These are phyloP conservation scores for Emydomyces testavorans DNA, from an alignment of 2,329 filamentous ascomycete genomes.

Conservation along the genomic window DNA sequence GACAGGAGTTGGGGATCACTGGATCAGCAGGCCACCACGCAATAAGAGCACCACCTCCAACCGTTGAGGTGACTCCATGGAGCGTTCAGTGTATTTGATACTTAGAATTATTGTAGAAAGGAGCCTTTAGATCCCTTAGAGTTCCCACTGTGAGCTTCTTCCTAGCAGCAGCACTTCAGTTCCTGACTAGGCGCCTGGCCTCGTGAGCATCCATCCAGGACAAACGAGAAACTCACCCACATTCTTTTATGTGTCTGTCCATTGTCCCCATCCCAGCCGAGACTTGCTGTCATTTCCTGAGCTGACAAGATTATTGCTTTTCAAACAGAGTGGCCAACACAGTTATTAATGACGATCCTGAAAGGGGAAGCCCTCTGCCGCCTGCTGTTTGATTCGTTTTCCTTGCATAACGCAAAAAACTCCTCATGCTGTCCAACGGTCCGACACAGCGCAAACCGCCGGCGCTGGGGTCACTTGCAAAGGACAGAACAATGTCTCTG, in stretches of 20 bases:
- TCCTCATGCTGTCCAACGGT: background rate
- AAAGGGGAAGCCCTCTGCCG: background rate
- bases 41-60: background rate
- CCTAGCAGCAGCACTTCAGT: too few species aligned
- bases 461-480: slow-evolving; percentile 13
- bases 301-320: background rate
- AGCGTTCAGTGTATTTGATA: background rate
- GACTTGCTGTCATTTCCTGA: background rate
- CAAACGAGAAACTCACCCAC: background rate
- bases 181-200: background rate
- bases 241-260: background rate
- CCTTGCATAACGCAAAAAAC: background rate
- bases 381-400: background rate
- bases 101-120: too few species aligned
- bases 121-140: too few species aligned
- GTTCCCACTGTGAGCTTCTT: too few species aligned
- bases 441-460: slow-evolving; percentile 24
- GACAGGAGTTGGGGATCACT: background rate
- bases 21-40: slow-evolving; percentile 18
- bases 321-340: background rate
- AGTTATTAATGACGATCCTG: background rate
- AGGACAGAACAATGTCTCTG: background rate
- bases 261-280: background rate
- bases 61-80: background rate
- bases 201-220: background rate